Conservation (phyloP, 352 stramenopile species). For the Pythium dissimile region DNA sequence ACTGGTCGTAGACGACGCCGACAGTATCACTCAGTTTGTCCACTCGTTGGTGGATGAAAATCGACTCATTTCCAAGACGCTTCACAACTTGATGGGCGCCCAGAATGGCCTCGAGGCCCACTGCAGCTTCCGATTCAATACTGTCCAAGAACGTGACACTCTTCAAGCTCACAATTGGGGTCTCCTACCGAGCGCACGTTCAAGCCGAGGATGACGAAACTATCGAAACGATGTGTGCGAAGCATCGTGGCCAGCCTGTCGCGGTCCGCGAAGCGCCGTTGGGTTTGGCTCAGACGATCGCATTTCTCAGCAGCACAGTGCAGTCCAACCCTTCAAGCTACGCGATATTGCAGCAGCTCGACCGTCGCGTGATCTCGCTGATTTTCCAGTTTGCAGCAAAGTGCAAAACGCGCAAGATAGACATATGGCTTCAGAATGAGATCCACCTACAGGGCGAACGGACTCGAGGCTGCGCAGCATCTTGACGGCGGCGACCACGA, state of each 20-base stretch:
- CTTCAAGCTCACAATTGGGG: neutral
- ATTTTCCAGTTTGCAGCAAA: conserved; percentile 5
- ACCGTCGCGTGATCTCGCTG: neutral
- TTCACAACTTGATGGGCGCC: too few relatives aligned
- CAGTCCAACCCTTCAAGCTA: too few relatives aligned
- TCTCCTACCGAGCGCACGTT: neutral
- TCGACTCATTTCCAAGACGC: neutral
- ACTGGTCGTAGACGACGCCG: neutral
- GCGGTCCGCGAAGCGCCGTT: neutral
- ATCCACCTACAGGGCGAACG: neutral
- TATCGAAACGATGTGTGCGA: neutral
- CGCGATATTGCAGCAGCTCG: neutral
- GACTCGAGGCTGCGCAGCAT: neutral
- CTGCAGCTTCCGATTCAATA: too few relatives aligned
- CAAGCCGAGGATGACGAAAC: neutral
- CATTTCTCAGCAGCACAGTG: neutral
- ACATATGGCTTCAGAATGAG: neutral
- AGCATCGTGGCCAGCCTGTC: neutral
- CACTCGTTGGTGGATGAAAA: neutral
- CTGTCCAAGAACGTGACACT: too few relatives aligned
- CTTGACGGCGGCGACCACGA: neutral
- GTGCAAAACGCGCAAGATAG: neutral
- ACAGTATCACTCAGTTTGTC: conserved; percentile 1
- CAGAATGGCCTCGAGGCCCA: too few relatives aligned
- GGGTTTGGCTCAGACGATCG: neutral